These are phyloP conservation scores for Spencermartinsiella europaea DNA, from an alignment of 805 yeast species.

Conservation along the genomic window DNA sequence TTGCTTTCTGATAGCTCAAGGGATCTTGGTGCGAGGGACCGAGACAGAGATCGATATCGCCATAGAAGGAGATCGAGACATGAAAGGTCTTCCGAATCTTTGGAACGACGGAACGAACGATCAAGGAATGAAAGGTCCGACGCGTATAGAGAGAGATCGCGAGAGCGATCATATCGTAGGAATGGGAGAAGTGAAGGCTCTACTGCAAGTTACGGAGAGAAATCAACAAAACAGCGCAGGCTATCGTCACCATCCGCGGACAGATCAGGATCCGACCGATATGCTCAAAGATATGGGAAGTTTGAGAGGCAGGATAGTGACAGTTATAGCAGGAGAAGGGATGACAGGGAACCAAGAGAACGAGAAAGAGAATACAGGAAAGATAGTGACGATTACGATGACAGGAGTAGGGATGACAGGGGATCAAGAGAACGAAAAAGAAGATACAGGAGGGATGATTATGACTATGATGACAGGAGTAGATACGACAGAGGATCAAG, in stretches of 20 bases:
- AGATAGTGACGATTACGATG: no score
- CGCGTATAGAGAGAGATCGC: constrained; percentile 11
- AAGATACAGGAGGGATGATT: background rate
- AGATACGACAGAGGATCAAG: background rate
- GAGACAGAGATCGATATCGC: no score
- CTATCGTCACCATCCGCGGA: background rate
- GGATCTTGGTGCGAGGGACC: background rate
- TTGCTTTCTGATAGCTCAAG: background rate
- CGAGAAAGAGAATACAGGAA: background rate
- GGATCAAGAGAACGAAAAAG: constrained; percentile 1
- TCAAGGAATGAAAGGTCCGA: no score
- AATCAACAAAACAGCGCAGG: background rate
- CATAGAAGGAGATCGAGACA: no score
- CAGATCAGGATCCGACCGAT: background rate
- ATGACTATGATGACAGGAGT: background rate
- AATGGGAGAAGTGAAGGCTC: constrained; percentile 1
- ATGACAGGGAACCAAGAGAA: background rate
- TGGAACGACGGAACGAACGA: no score
- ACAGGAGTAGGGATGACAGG: background rate
- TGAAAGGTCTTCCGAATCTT: no score
- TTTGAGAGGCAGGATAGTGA: background rate
- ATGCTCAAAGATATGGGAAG: background rate
- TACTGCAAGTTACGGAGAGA: no score
- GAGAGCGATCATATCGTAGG: constrained; percentile 9
- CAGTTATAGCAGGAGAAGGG: background rate